A percentile compares a stretch with the other conserved stretches of the same genome.
These are phyloP conservation scores for Fistulinella prunicolor DNA, from an alignment of 768 basidiomycete genomes.

Conservation along the genomic window DNA sequence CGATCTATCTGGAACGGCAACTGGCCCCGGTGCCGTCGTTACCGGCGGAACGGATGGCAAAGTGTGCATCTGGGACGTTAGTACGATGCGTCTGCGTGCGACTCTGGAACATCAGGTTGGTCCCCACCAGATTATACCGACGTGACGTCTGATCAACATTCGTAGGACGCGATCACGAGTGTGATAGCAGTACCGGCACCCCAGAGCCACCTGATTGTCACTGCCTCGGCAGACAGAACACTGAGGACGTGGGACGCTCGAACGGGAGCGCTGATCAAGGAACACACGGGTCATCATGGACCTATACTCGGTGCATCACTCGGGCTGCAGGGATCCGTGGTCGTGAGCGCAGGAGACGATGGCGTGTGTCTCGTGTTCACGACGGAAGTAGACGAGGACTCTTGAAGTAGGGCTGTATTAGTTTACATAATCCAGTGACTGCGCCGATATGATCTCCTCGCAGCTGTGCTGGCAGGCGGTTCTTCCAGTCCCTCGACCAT, in stretches of 20 bases:
- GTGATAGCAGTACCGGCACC: slow-evolving; percentile 73
- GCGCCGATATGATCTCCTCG: neutral
- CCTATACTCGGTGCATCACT: slow-evolving; percentile 75
- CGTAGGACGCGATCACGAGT: slow-evolving; percentile 83
- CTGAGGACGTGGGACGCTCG: slow-evolving; percentile 93
- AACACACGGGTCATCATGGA: slow-evolving; percentile 80
- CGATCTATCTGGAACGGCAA: slow-evolving; percentile 60
- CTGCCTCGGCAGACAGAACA: slow-evolving; percentile 83
- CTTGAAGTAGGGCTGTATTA: neutral
- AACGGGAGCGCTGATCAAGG: slow-evolving; percentile 71
- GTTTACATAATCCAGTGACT: slow-evolving; percentile 20
- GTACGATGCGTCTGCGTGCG: slow-evolving; percentile 77
- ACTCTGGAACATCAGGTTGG: slow-evolving; percentile 80
- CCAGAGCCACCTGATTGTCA: slow-evolving; percentile 73
- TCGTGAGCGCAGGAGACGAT: slow-evolving; percentile 91
- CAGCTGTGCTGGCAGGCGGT: neutral
- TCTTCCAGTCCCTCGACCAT: slow-evolving; percentile 17
- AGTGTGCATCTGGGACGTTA: slow-evolving; percentile 91
- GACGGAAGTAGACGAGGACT: slow-evolving; percentile 43
- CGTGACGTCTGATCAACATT: slow-evolving; percentile 4
- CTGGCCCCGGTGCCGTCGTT: slow-evolving; percentile 56
- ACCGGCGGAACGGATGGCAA: slow-evolving; percentile 94
- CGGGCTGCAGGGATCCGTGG: slow-evolving; percentile 63
- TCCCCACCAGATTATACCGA: neutral
- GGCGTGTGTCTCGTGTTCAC: slow-evolving; percentile 81